Base-by-base conservation (phyloP, 2,329 filamentous ascomycete genomes). In the Plenodomus lindquistii region DNA sequence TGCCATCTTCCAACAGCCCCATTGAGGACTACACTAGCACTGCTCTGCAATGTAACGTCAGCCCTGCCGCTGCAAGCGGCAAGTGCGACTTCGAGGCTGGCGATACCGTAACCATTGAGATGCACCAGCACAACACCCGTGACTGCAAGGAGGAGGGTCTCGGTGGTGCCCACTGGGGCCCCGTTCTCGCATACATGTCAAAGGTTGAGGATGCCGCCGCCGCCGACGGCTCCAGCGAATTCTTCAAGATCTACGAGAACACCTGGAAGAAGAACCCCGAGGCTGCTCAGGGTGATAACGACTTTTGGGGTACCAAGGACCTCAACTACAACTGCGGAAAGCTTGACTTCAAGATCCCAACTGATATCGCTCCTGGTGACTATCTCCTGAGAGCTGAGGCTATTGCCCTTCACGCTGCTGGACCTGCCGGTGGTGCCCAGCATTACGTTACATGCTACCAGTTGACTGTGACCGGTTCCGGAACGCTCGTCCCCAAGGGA, bases 141-240 rank as follows among this genome's bases (percentile, higher is more conserved):
- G 39, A 43, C 27, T 63, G 61, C 54, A 62, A 44, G 2, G 47
- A 58, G 46, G 56, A 66, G 49, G 63, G 51, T 19, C 54, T 66
- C 31, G 63, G 63, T 27, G 63, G 63, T 35, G 61, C 76, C 39
- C 81, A 83, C 72, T 71, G 75, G 67, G 81, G 81, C 8, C 80
- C 80, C 31, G 67, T 82, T 59, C 74, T 80, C 54, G 80, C 78
- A 47, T 83, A 80, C 65, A 77, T 83, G 59, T 52, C 55, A 42
- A 62, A 63, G 48, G 62, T 66, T 11, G 61, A 66, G 16, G 78
- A 80, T 3, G 69, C 72, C 15, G 68, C 71, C 21, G 55, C 62
- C 16, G 67, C 69, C 42, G 75, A 78, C 44, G 79, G 79, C 31
- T 73, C 75, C 10, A 77, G 78, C 21, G 71, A 74, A 50, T 79